A percentile compares a stretch with the other conserved stretches of the same genome.
phyloP scores from a whole-genome alignment of 1,284 basidiomycete genomes.

The Schizophyllum amplum region DNA sequence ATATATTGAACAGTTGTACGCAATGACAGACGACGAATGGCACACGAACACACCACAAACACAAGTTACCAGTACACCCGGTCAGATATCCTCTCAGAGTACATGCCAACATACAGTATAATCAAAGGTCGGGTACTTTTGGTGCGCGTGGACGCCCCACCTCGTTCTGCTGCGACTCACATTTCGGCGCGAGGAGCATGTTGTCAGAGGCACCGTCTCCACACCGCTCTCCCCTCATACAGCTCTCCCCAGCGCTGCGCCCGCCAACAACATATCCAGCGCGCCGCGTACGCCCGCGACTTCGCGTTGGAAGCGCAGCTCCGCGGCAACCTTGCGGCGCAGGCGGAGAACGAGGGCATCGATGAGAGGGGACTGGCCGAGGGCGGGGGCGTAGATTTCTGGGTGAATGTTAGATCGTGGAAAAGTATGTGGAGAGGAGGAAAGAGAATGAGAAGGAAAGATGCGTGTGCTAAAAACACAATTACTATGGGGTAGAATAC shows the following conservation, averaged over 20 bases:
- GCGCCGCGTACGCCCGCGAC: conserved; percentile 81
- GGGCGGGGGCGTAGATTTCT: conserved; percentile 89
- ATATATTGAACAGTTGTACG: too few species aligned
- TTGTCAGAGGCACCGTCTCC: conserved; percentile 8
- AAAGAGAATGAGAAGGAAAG: background rate
- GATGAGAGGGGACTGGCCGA: conserved; percentile 91
- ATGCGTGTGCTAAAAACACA: too few species aligned
- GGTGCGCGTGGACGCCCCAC: too few species aligned
- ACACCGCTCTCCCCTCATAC: conserved; percentile 18
- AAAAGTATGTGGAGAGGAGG: conserved; percentile 10
- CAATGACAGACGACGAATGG: too few species aligned
- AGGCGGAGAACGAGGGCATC: conserved; percentile 83
- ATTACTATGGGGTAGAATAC: too few species aligned
- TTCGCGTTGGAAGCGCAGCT: conserved; percentile 88
- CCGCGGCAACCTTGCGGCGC: conserved; percentile 76
- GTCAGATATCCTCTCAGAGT: too few species aligned
- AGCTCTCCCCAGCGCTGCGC: conserved; percentile 28
- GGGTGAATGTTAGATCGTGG: conserved; percentile 1
- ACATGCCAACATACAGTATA: too few species aligned
- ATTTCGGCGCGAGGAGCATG: background rate
- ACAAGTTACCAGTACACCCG: too few species aligned
- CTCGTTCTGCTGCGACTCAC: background rate
- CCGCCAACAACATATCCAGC: conserved; percentile 86
- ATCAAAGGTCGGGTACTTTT: too few species aligned
- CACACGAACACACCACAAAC: too few species aligned